Conservation (phyloP, 768 basidiomycete species). For the Naganishia kalamii region DNA sequence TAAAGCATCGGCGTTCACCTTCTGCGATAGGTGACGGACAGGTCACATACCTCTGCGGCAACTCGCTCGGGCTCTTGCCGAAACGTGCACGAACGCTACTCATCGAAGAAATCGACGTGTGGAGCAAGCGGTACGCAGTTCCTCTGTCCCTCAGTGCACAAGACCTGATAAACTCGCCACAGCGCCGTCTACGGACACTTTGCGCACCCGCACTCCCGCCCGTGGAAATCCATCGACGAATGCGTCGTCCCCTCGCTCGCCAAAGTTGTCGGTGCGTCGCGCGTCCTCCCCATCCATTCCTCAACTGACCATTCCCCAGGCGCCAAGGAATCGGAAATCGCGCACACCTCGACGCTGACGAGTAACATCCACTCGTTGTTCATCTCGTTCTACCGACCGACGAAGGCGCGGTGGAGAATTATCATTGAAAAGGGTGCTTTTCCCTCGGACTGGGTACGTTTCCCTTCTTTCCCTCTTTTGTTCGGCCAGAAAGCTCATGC, state of each 20-base stretch:
- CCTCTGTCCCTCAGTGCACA: background rate
- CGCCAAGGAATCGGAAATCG: conserved; percentile 80
- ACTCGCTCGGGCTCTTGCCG: conserved; percentile 80
- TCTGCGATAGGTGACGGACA: conserved; percentile 30
- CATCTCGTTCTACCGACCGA: conserved; percentile 88
- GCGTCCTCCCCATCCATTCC: background rate
- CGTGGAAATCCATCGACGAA: conserved; percentile 75
- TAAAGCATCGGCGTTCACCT: background rate
- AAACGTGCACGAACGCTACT: conserved; percentile 67
- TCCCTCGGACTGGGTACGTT: conserved; percentile 83
- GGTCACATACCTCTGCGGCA: conserved; percentile 81
- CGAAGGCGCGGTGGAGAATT: conserved; percentile 77
- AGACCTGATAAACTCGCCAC: background rate
- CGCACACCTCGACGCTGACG: conserved; percentile 90
- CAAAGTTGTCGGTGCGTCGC: conserved; percentile 66
- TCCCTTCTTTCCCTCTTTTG: background rate
- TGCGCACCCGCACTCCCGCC: conserved; percentile 71
- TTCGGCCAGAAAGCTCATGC: background rate
- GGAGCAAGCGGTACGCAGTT: conserved; percentile 57
- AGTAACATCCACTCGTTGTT: conserved; percentile 94
- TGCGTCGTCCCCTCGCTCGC: conserved; percentile 68
- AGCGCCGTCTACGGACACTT: conserved; percentile 88
- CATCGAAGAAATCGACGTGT: conserved; percentile 73
- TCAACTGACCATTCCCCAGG: conserved; percentile 51
- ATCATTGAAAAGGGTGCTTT: conserved; percentile 90